phyloP scores from a whole-genome alignment of 2,329 filamentous ascomycete genomes.

The Paecilomyces variotii region DNA sequence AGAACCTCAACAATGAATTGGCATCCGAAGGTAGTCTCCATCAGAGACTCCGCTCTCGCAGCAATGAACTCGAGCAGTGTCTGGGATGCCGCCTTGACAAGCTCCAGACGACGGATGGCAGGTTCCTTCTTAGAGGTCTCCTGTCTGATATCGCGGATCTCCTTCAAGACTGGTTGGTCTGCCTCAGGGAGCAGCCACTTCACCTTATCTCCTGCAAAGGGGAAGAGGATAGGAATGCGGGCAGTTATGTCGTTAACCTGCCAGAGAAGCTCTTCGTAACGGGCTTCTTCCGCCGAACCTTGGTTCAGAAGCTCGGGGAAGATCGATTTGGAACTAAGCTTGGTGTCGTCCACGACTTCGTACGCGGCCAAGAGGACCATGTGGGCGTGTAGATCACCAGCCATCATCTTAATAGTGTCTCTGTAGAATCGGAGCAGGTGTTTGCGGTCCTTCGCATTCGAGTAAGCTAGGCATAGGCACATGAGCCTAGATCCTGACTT shows the following conservation, averaged over 20 bases:
- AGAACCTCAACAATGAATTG: constrained; percentile 80
- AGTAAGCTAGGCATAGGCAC: constrained; percentile 73
- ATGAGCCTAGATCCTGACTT: constrained; percentile 76
- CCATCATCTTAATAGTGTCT: constrained; percentile 78
- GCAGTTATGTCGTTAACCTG: constrained; percentile 41
- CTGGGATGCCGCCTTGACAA: constrained; percentile 66
- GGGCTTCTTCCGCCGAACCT: constrained; percentile 35
- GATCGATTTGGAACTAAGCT: constrained; percentile 74
- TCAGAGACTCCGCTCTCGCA: constrained; percentile 58
- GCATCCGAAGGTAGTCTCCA: constrained; percentile 71
- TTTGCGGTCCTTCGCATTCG: constrained; percentile 87
- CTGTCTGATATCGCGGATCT: constrained; percentile 70
- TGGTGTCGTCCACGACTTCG: constrained; percentile 91
- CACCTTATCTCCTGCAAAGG: constrained; percentile 57
- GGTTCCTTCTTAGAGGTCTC: constrained; percentile 90
- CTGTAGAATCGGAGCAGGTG: constrained; percentile 82
- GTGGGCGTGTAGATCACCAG: constrained; percentile 70
- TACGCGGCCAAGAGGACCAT: constrained; percentile 75
- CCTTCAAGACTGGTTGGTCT: constrained; percentile 63
- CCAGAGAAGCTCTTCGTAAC: constrained; percentile 37
- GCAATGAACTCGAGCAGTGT: constrained; percentile 67
- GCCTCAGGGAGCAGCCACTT: constrained; percentile 57
- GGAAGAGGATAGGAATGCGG: constrained; percentile 65
- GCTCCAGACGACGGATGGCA: constrained; percentile 63
- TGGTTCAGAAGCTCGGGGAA: constrained; percentile 79